Evolutionary conservation across 805 yeast genomes (phyloP).

Genomic region (Metschnikowia kunwiensis): DNA sequence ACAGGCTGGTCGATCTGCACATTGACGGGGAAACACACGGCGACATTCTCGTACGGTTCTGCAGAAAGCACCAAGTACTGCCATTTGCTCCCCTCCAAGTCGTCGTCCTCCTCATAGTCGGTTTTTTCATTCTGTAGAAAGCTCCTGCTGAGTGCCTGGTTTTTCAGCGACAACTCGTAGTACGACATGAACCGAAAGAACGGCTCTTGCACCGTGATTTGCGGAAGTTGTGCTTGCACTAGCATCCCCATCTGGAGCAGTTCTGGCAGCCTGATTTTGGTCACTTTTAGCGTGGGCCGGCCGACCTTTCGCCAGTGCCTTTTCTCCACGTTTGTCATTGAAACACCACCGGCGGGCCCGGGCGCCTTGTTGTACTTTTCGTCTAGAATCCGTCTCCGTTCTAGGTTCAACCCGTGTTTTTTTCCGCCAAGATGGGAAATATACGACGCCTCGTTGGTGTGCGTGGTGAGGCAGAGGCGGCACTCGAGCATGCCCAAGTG

Average conservation of each 20-base stretch:
- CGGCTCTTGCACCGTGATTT: slow-evolving; percentile 51
- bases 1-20: slow-evolving; percentile 42
- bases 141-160: slow-evolving; percentile 34
- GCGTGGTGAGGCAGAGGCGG: slow-evolving; percentile 77
- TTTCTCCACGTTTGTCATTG: slow-evolving; percentile 41
- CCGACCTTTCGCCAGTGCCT: slow-evolving; percentile 61
- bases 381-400: slow-evolving; percentile 48
- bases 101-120: slow-evolving; percentile 20
- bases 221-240: slow-evolving; percentile 56
- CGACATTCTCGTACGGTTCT: slow-evolving; percentile 85
- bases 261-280: slow-evolving; percentile 63
- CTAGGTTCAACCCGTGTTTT: slow-evolving; percentile 73
- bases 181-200: slow-evolving; percentile 73
- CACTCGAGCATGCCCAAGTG: slow-evolving; percentile 87
- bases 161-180: slow-evolving; percentile 53
- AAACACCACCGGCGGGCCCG: slow-evolving; percentile 23
- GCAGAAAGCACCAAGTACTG: slow-evolving; percentile 81
- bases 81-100: slow-evolving; percentile 34
- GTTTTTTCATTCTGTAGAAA: slow-evolving; percentile 21
- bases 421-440: slow-evolving; percentile 81
- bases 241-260: slow-evolving; percentile 62
- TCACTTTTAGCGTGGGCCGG: slow-evolving; percentile 64
- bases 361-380: slow-evolving; percentile 25
- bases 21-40: slow-evolving; percentile 69
- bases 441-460: slow-evolving; percentile 75